These are phyloP conservation scores for Salix caprea DNA, from an alignment of 345 rosid species.

Conservation along the genomic window DNA sequence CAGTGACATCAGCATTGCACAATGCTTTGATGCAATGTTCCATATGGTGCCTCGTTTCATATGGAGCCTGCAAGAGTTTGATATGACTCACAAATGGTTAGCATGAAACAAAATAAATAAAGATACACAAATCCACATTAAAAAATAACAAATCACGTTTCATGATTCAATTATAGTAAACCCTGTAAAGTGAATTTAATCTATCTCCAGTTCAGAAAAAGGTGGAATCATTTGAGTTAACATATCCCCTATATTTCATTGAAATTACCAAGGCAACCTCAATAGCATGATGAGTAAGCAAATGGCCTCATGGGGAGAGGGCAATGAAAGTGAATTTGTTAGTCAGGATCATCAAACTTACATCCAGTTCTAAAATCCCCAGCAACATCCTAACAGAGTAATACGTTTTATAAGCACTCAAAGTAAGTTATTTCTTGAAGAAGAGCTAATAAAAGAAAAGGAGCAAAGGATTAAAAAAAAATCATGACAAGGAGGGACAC, in stretches of 20 bases:
- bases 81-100: neutral
- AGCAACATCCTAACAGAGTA: neutral
- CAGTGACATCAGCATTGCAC: constrained; percentile 87
- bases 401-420: neutral
- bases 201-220: no score
- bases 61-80: constrained; percentile 66
- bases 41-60: constrained; percentile 97
- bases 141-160: neutral
- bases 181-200: no score
- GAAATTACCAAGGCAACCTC: neutral
- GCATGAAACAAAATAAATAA: neutral
- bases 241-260: neutral
- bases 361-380: neutral
- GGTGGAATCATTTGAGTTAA: neutral
- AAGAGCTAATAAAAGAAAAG: no score
- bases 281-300: neutral
- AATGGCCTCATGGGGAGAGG: neutral
- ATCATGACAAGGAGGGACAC: neutral
- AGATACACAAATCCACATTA: neutral
- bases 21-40: constrained; percentile 91
- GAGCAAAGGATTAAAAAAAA: neutral
- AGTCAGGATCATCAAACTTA: constrained; percentile 2
- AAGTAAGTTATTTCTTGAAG: no score
- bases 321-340: neutral
- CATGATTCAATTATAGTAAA: no score